Base-by-base conservation (phyloP, 2,329 filamentous ascomycete species). In the Colletotrichum sublineola region DNA sequence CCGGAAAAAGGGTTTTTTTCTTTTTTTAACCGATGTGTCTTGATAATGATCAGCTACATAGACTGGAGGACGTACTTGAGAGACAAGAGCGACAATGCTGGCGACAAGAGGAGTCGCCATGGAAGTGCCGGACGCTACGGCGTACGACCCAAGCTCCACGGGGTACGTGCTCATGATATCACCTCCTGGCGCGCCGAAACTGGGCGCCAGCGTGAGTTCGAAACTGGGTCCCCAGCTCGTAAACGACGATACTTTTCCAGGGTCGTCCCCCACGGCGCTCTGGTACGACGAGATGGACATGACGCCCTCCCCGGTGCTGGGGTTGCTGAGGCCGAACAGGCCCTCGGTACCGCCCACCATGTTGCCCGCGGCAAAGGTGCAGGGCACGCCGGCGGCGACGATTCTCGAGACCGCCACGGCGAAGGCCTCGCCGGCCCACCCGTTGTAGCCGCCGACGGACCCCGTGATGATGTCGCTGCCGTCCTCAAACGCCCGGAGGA, bases 161-260 rank as follows among this genome's bases (percentile, higher is more conserved):
- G 87, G 88, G 73, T 83, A 91, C 0, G 89, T 91, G 6, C 88
- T 90, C 29, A 91, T 78, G 50, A 91, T 90, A 52, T 84, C 83
- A 58, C 87, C 88, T 31, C 89, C 88, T 1, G 88, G 87, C 0
- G 87, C 82, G 14, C 84, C 86, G 50, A 90, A 78, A 74, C 89
- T 84, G 0, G 89, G 88, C 77, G 89, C 89, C 42, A 88, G 79
- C 52, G 86, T 85, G 73, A 90, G 81, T 76, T 91, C 88, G 77
- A 84, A 91, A 1, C 86, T 89, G 2, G 89, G 89, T 3, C 89
- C 89, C 89, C 89, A 92, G n/a, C 85, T 87, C 42, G 86, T 88
- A 77, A 82, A 90, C 2, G 78, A 78, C 0, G 71, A 73, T 1
- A 71, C 67, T 9, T 44, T 44, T 3, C 71, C 71, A 3, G 56